phyloP scores from a whole-genome alignment of 495 filamentous ascomycete genomes.

The Lasiosphaeria hispida region DNA sequence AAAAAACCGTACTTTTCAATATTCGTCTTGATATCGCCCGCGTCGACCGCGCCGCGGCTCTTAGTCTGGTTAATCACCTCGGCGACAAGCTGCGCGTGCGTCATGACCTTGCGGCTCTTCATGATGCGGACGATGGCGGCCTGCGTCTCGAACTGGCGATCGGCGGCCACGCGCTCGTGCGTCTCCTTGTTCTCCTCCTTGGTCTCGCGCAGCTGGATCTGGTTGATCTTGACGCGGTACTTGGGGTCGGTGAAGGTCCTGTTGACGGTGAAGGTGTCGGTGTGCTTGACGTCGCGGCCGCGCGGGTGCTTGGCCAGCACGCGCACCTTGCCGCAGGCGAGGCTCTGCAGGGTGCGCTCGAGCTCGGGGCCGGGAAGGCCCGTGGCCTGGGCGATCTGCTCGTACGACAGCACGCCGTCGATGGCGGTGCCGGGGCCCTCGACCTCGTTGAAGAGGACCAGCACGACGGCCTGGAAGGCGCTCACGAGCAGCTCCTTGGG shows the following conservation, averaged over 20 bases:
- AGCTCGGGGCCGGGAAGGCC: slow-evolving; percentile 69
- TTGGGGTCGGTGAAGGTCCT: slow-evolving; percentile 71
- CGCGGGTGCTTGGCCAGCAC: slow-evolving; percentile 86
- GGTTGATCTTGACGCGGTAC: slow-evolving; percentile 95
- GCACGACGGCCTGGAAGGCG: slow-evolving; percentile 85
- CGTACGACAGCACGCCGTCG: slow-evolving; percentile 57
- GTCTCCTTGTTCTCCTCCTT: slow-evolving; percentile 84
- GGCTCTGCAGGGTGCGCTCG: slow-evolving; percentile 84
- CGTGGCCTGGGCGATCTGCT: slow-evolving; percentile 65
- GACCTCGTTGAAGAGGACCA: slow-evolving; percentile 86
- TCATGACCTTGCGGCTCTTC: slow-evolving; percentile 90
- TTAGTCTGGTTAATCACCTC: slow-evolving; percentile 89
- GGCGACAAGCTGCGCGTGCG: slow-evolving; percentile 73
- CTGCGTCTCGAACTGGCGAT: slow-evolving; percentile 93
- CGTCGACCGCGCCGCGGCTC: slow-evolving; percentile 76
- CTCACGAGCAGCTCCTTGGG: slow-evolving; percentile 83
- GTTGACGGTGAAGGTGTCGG: slow-evolving; percentile 82
- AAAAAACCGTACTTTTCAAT: slow-evolving; percentile 76
- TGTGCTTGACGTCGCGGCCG: slow-evolving; percentile 70
- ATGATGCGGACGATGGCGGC: slow-evolving; percentile 96
- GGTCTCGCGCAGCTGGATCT: slow-evolving; percentile 95
- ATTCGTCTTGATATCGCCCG: slow-evolving; percentile 87
- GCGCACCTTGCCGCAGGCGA: slow-evolving; percentile 84
- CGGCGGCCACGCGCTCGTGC: slow-evolving; percentile 81
- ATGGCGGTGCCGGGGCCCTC: slow-evolving; percentile 35